phyloP scores from a whole-genome alignment of 495 filamentous ascomycete genomes.

The Aspergillus saccharolyticus region DNA sequence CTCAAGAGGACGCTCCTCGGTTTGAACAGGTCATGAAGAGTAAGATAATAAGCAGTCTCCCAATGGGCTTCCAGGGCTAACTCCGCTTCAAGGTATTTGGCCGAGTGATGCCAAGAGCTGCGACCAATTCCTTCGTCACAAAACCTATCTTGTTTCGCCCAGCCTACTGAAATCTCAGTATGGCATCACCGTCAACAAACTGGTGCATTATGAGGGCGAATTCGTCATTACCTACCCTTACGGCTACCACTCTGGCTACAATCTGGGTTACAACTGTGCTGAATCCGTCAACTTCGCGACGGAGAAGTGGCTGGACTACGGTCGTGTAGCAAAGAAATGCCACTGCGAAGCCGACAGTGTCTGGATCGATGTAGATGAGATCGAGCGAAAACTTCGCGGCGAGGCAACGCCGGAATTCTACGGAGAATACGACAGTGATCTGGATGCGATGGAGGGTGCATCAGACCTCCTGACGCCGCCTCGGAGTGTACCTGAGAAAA shows the following conservation, averaged over 20 bases:
- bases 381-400: conserved; percentile 88
- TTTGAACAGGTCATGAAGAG: conserved; percentile 96
- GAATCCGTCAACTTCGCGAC: conserved; percentile 98
- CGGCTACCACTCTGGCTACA: conserved; percentile 97
- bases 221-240: conserved; percentile 99
- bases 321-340: conserved; percentile 95
- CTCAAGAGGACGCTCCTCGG: conserved; percentile 85
- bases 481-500: conserved; percentile 61
- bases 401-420: conserved; percentile 87
- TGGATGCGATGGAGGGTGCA: conserved; percentile 57
- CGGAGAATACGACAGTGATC: conserved; percentile 62
- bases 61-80: not conserved
- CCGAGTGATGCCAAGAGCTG: conserved; percentile 95
- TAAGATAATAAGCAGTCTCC: conserved; percentile 20
- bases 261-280: conserved; percentile 97
- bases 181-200: conserved; percentile 89
- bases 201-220: conserved; percentile 95
- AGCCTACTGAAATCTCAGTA: conserved; percentile 77
- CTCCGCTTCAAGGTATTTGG: conserved; percentile 58
- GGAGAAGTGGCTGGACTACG: conserved; percentile 89
- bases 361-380: conserved; percentile 93
- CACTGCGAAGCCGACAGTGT: conserved; percentile 94
- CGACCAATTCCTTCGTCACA: conserved; percentile 94
- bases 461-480: conserved; percentile 75
- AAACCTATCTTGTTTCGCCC: conserved; percentile 96